phyloP scores from a whole-genome alignment of 2,329 filamentous ascomycete species.

The Didymella keratinophila region DNA sequence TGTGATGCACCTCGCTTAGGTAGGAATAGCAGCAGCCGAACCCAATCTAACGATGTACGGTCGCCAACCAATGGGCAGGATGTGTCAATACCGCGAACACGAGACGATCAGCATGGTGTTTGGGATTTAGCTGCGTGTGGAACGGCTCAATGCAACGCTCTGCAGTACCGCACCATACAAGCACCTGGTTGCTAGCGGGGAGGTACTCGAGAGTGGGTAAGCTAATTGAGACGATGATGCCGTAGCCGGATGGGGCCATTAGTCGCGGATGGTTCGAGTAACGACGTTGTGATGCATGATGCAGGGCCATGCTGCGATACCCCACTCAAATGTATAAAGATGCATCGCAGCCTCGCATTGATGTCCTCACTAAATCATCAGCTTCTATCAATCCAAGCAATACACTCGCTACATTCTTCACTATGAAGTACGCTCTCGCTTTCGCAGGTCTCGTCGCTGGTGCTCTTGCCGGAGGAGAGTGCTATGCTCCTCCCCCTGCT shows the following conservation, averaged over 20 bases:
- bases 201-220: conserved; percentile 3
- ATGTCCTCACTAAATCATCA: not conserved
- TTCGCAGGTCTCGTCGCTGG: conserved; percentile 39
- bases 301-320: conserved; percentile 1
- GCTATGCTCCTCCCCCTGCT: conserved; percentile 16
- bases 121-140: conserved; percentile 14
- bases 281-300: conserved; percentile 1
- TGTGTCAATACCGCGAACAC: conserved; percentile 14
- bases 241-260: not conserved
- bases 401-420: conserved; percentile 20
- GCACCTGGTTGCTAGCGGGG: conserved; percentile 4
- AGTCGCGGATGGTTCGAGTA: not conserved
- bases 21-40: conserved; percentile 16
- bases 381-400: not conserved
- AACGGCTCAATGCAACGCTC: conserved; percentile 21
- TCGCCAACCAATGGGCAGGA: conserved; percentile 5
- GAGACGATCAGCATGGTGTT: conserved; percentile 27
- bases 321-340: conserved; percentile 15
- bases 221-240: conserved; percentile 7
- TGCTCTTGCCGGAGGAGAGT: conserved; percentile 30
- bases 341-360: conserved; percentile 9
- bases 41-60: not conserved
- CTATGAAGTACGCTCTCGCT: conserved; percentile 48
- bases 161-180: conserved; percentile 6
- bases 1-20: conserved; percentile 15